Evolutionary conservation across 1,284 basidiomycete genomes (phyloP), one percentile per base, ranked within the genome.

Genomic region (Serendipita sp.): DNA sequence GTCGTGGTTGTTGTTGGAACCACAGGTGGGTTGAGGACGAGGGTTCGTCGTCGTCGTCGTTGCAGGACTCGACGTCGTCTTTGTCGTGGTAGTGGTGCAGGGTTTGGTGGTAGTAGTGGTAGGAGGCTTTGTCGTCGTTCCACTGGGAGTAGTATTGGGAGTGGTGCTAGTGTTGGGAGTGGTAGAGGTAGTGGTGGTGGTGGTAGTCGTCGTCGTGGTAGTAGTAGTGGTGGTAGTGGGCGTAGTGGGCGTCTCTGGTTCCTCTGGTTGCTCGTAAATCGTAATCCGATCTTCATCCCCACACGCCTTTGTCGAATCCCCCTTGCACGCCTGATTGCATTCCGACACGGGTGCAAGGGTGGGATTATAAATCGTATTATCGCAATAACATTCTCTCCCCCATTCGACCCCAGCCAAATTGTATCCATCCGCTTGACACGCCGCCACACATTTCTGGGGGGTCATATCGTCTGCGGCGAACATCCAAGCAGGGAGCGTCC

Each of bases 301-400:
- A 35, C 50, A 41, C 32, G 53, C 50, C 17, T 22, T 35, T 29
- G 29, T 58, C 13, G 30, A 34, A 58, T 60, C 50, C 0, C 34
- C 34, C 12, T 35, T 12, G 3, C 29, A 53, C 12, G 29, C 53
- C 30, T 34, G 50, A 17, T 35, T 63, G 0, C 32, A 35, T 17
- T 60, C 62, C 35, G 12, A 17, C n/a, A 34, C 58, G 15, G 42
- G 13, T 12, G 55, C 55, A 12, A 62, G 35, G 0, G 62, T 67
- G 67, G 60, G 66, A 43, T 41, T 53, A 35, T 22, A 34, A 26
- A 67, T 41, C 35, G 60, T 60, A 50, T 67, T 63, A 60, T 63
- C 66, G 60, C 70, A 71, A 66, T 68, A 71, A 62, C 70, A 72
- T 43, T 69, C 68, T 13, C 62, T 44, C 45, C 63, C 62, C 63